Base-by-base conservation (phyloP, 176 grass and related monocot species). In the Musa acuminata region DNA sequence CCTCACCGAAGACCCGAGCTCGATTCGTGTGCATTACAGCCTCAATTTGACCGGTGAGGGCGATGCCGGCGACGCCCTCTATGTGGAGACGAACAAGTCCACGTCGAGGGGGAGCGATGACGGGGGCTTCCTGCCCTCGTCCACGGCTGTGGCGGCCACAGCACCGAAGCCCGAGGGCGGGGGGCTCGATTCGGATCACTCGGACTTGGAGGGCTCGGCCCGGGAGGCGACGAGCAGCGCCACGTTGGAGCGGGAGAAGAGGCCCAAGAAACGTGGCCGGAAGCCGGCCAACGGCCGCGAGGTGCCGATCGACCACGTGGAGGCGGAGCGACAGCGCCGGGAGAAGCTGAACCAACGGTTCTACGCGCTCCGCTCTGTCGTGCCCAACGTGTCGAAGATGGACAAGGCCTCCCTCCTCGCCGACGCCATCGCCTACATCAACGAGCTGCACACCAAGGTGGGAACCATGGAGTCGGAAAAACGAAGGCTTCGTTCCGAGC, bases 281-380 rank as follows among this genome's bases (percentile, higher is more conserved):
- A 75, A 75, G 72, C 72, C 72, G 72, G 72, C 53, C 24, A 75
- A 75, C 72, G 72, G 72, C 72, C 72, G 72, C 8, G 72, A 75
- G 72, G 72, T 48, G 72, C 26, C 72, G 54, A 53, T 75, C 9
- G 52, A 75, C 54, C 72, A 75, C 25, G 72, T 75, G 8, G 72
- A 75, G 26, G 72, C 72, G 13, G 72, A 75, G 72, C 24, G 72
- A 24, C 72, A 75, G 27, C 54, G 72, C n/a, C 72, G 72, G 54
- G 72, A 75, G 72, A 75, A 60, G 72, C 72, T 75, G 26, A 75
- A 75, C 55, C 72, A 75, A 14, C 8, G 72, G 2, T 75, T 75
- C 72, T 75, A 75, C 72, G 72, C 72, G 8, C 72, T 75, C 50
- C 72, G 72, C 19, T 53, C 72, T 7, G 72, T 75, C 23, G 72